Base-by-base conservation (phyloP, 352 stramenopile genomes). In the Pythium vanterpoolii region DNA sequence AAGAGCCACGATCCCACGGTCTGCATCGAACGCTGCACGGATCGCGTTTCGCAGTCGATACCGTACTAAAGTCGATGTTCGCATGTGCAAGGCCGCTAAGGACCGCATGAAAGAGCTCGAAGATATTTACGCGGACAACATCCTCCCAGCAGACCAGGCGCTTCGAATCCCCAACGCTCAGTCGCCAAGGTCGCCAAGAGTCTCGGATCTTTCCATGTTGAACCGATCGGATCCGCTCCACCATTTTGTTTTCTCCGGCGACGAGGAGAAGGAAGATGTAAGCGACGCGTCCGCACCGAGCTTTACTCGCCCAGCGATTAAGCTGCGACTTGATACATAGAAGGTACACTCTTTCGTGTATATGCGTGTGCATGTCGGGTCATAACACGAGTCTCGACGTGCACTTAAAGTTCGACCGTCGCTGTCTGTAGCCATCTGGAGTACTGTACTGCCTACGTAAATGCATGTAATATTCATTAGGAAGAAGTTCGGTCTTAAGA, bases 181-280 rank as follows among this genome's bases (percentile, higher is more conserved):
- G 27, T 5, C 21, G 21, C 6, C 46, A 19, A 40, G 40, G 30
- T 48, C 36, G 24, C 28, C 28, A 1, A n/a, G n/a, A 13, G 16
- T 47, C 9, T 48, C 24, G 24, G 50, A 48, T 39, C 36, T 24
- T 7, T 36, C 36, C 6, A 18, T 8, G 6, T 16, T 38, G n/a
- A 9, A 9, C 18, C 50, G 36, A 34, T 23, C 34, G 10, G 50
- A 57, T 57, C 50, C 50, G 26, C 10, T 42, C 2, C 2, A 9
- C 30, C 31, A 42, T 4, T 47, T 54, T n/a, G 9, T 36, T 9
- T 42, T 38, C 8, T 48, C 27, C 0, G 60, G 58, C 9, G 38
- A 46, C 13, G 60, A 67, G 19, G 52, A 62, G 16, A 67, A 67
- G 26, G 45, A 67, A 5, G 52, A 62, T 21, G 40, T 50, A 21